Conservation (phyloP, 148 eudicot species). For the Vaccinium darrowii region DNA sequence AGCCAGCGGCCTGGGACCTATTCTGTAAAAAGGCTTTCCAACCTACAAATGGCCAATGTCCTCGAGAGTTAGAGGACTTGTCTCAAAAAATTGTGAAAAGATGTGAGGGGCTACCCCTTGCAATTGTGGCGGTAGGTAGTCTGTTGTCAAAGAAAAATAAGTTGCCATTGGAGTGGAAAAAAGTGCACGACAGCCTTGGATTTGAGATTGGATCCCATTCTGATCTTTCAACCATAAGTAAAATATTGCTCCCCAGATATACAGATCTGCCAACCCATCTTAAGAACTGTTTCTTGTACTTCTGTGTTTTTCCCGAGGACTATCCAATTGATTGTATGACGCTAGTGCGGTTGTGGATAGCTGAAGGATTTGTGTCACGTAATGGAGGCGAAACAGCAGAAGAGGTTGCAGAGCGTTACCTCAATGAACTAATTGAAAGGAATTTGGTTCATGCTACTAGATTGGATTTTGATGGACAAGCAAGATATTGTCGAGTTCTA, state of each 20-base stretch:
- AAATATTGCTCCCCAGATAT: constrained; percentile 15
- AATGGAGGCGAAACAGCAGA: not conserved
- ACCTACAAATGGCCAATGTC: constrained; percentile 3
- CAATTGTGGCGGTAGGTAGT: constrained; percentile 23
- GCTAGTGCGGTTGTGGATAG: not conserved
- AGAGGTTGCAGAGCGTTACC: constrained; percentile 25
- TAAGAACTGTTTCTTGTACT: constrained; percentile 33
- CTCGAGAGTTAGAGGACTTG: constrained; percentile 15
- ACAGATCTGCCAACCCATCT: constrained; percentile 20
- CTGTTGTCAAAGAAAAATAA: constrained; percentile 26
- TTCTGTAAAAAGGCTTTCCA: constrained; percentile 26
- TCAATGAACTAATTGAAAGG: constrained; percentile 26
- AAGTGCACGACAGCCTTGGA: constrained; percentile 23
- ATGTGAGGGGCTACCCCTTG: constrained; percentile 43
- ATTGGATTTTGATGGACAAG: constrained; percentile 20
- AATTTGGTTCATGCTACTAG: constrained; percentile 21
- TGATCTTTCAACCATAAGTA: not conserved
- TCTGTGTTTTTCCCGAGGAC: not conserved
- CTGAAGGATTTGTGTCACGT: not conserved
- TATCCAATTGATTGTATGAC: not conserved
- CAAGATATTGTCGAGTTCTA: constrained; percentile 20
- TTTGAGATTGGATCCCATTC: not conserved
- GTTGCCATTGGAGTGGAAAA: constrained; percentile 25
- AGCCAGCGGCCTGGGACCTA: not conserved
- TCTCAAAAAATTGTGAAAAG: constrained; percentile 23